These are phyloP conservation scores for Cicer yamashitae DNA, from an alignment of 306 rosid genomes.

Conservation along the genomic window DNA sequence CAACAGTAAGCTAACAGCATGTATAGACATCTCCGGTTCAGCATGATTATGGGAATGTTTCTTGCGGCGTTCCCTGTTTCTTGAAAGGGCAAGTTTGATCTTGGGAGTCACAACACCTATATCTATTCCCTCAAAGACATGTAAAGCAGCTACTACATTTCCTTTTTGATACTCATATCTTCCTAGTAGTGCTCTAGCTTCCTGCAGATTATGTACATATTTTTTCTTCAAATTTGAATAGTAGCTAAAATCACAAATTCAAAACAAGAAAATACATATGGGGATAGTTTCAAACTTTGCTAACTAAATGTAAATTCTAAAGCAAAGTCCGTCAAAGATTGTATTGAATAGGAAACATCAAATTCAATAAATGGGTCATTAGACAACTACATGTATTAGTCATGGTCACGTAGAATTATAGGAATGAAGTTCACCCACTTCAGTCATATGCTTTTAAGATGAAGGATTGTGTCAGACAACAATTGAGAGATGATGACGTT, in stretches of 20 bases:
- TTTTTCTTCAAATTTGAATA: slow-evolving; percentile 23
- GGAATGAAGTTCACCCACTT: too few relatives aligned
- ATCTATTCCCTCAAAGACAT: slow-evolving; percentile 91
- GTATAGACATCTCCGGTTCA: slow-evolving; percentile 70
- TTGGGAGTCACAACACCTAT: slow-evolving; percentile 65
- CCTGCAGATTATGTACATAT: slow-evolving; percentile 61
- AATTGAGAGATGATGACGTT: too few relatives aligned
- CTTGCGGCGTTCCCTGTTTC: slow-evolving; percentile 57
- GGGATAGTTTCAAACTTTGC: too few relatives aligned
- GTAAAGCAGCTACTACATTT: slow-evolving; percentile 83
- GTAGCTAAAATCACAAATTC: slow-evolving; percentile 17
- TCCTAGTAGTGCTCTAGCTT: slow-evolving; percentile 94
- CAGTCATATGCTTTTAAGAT: too few relatives aligned
- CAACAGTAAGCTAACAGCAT: slow-evolving; percentile 73
- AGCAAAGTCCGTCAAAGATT: too few relatives aligned
- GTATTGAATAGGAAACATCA: too few relatives aligned
- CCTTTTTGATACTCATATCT: slow-evolving; percentile 95
- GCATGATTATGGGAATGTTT: slow-evolving; percentile 62
- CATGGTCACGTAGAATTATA: too few relatives aligned
- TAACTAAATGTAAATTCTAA: too few relatives aligned
- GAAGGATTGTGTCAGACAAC: too few relatives aligned
- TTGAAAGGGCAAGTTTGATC: slow-evolving; percentile 71
- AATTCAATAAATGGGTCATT: too few relatives aligned
- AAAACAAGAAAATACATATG: background rate
- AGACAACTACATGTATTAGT: too few relatives aligned